Evolutionary conservation across 225 moss, liverwort and hornwort species (phyloP).

Genomic region (Asterella californica): DNA sequence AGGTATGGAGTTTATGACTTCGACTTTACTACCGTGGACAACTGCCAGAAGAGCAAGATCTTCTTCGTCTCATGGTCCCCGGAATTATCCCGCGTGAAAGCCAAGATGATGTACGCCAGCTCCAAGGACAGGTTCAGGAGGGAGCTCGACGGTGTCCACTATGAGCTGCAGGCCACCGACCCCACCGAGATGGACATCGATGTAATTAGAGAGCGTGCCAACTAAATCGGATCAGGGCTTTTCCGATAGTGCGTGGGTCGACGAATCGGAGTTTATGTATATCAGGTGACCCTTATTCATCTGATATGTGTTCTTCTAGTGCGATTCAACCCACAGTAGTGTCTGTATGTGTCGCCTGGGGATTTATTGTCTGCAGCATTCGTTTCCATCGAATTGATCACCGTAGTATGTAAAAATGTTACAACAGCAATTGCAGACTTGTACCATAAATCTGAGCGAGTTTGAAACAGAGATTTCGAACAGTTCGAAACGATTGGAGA

Average conservation of each 20-base stretch:
- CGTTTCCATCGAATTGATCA: too few relatives aligned
- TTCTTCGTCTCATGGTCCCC: conserved; percentile 98
- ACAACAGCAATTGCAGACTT: too few relatives aligned
- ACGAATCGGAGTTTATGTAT: conserved; percentile 20
- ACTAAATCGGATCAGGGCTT: conserved; percentile 33
- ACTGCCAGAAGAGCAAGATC: conserved; percentile 99
- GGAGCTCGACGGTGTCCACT: conserved; percentile 90
- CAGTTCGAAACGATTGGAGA: too few relatives aligned
- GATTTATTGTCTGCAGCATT: conserved; percentile 28
- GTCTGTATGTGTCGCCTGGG: conserved; percentile 24
- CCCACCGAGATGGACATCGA: conserved; percentile 96
- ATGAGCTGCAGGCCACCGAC: conserved; percentile 91
- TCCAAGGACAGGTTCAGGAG: conserved; percentile 91
- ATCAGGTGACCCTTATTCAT: conserved; percentile 18
- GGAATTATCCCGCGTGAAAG: conserved; percentile 59
- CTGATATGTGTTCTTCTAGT: neutral
- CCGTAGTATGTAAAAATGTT: too few relatives aligned
- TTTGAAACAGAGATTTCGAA: too few relatives aligned
- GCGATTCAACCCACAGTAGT: conserved; percentile 20
- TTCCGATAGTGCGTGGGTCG: conserved; percentile 18
- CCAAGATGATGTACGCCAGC: conserved; percentile 98
- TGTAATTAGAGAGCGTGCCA: conserved; percentile 87
- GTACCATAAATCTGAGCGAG: too few relatives aligned
- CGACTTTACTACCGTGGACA: conserved; percentile 77
- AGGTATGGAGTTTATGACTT: conserved; percentile 91